A percentile compares a stretch with the other conserved stretches of the same genome.
Evolutionary conservation across 306 rosid genomes (phyloP).

Genomic region (Cucurbita maxima): DNA sequence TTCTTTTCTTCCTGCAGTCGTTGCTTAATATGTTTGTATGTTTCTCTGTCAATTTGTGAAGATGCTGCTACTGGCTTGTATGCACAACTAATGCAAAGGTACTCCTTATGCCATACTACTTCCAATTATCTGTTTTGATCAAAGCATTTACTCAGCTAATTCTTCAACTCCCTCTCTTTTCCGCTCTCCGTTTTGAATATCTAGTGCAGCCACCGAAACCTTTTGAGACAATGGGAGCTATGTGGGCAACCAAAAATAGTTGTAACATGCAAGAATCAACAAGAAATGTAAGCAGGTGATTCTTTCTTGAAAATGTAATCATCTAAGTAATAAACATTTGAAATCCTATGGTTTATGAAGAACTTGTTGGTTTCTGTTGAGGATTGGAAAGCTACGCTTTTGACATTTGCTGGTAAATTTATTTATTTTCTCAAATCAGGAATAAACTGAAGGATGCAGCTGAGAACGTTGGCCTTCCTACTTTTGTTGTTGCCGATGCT

Average conservation of each 20-base stretch:
- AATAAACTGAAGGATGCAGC: constrained; percentile 73
- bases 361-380: constrained; percentile 2
- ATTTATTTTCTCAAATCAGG: constrained; percentile 23
- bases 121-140: not conserved
- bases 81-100: constrained; percentile 71
- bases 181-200: not conserved
- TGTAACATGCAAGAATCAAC: constrained; percentile 75
- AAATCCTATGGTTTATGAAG: not conserved
- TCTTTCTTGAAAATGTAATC: constrained; percentile 8
- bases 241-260: constrained; percentile 86
- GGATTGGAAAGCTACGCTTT: not conserved
- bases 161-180: not conserved
- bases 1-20: not conserved
- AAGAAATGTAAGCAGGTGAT: constrained; percentile 57
- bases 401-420: not conserved
- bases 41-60: constrained; percentile 18
- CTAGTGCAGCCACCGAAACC: constrained; percentile 43
- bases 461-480: constrained; percentile 68
- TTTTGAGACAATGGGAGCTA: constrained; percentile 79
- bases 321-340: not conserved
- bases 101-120: not conserved
- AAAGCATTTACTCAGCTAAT: not conserved
- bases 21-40: not conserved
- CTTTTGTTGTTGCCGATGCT: constrained; percentile 84
- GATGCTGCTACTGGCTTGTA: constrained; percentile 92